Evolutionary conservation across 768 basidiomycete species (phyloP).

Genomic region (Asterophora parasitica): DNA sequence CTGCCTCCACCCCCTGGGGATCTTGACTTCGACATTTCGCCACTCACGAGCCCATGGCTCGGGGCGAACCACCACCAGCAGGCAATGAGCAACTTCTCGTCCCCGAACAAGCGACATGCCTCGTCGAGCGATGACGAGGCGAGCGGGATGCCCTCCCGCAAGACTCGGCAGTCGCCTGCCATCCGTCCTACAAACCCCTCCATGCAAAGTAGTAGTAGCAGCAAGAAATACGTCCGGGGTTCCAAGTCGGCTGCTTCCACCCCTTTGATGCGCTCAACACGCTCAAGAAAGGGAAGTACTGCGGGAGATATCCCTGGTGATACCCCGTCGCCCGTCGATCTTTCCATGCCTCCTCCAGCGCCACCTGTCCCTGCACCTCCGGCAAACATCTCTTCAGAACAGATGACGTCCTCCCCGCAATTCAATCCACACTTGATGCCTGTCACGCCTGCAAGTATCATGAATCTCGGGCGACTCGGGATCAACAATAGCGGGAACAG

Average conservation of each 20-base stretch:
- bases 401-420: slow-evolving; percentile 14
- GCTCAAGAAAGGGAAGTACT: slow-evolving; percentile 37
- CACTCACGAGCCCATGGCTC: slow-evolving; percentile 79
- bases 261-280: slow-evolving; percentile 47
- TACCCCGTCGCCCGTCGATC: slow-evolving; percentile 84
- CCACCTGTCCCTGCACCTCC: slow-evolving; percentile 25
- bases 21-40: slow-evolving; percentile 71
- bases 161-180: slow-evolving; percentile 47
- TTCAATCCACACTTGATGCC: slow-evolving; percentile 47
- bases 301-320: slow-evolving; percentile 41
- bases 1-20: slow-evolving; percentile 46
- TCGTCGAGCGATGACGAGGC: slow-evolving; percentile 55
- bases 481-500: slow-evolving; percentile 33
- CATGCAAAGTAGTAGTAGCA: slow-evolving; percentile 1
- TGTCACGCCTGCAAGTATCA: slow-evolving; percentile 87
- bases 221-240: slow-evolving; percentile 24
- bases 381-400: slow-evolving; percentile 6
- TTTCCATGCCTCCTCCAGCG: slow-evolving; percentile 86
- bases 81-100: slow-evolving; percentile 11
- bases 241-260: slow-evolving; percentile 59
- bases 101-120: slow-evolving; percentile 47
- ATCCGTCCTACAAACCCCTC: slow-evolving; percentile 32
- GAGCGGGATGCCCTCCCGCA: slow-evolving; percentile 37
- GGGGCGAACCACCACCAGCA: slow-evolving; percentile 51
- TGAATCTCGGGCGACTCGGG: slow-evolving; percentile 76